A percentile compares a stretch with the other conserved stretches of the same genome.
phyloP scores from a whole-genome alignment of 1,139 yeast species.

The Wickerhamomyces sp. region DNA sequence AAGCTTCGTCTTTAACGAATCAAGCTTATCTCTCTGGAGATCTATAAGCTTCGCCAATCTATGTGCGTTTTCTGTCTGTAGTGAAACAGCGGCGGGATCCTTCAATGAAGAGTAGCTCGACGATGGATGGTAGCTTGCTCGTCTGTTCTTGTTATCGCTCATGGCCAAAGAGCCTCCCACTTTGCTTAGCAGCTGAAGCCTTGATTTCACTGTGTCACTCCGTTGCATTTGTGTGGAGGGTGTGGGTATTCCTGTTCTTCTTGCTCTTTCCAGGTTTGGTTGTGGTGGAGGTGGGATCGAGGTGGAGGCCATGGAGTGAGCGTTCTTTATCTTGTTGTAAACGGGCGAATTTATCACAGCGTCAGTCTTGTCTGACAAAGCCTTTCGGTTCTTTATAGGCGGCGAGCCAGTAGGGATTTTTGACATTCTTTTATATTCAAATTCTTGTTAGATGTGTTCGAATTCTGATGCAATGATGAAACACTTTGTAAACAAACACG shows the following conservation, averaged over 20 bases:
- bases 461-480: conserved; percentile 4
- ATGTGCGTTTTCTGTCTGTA: conserved; percentile 7
- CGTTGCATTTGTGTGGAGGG: no score
- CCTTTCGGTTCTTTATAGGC: conserved; percentile 19
- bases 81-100: conserved; percentile 12
- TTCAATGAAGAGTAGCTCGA: background rate
- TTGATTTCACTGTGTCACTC: no score
- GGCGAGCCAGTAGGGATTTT: conserved; percentile 16
- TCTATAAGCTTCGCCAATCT: conserved; percentile 7
- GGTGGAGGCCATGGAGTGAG: no score
- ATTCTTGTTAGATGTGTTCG: background rate
- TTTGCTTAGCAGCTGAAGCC: no score
- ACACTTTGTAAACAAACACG: conserved; percentile 4
- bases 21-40: conserved; percentile 8
- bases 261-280: no score
- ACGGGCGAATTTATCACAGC: conserved; percentile 15
- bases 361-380: conserved; percentile 12
- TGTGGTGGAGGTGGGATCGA: no score
- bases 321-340: no score
- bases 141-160: background rate
- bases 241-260: no score
- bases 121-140: background rate
- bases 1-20: conserved; percentile 8
- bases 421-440: conserved; percentile 9
- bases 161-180: no score